Base-by-base conservation (phyloP, 2,329 filamentous ascomycete genomes). In the Trichoderma hamatum region DNA sequence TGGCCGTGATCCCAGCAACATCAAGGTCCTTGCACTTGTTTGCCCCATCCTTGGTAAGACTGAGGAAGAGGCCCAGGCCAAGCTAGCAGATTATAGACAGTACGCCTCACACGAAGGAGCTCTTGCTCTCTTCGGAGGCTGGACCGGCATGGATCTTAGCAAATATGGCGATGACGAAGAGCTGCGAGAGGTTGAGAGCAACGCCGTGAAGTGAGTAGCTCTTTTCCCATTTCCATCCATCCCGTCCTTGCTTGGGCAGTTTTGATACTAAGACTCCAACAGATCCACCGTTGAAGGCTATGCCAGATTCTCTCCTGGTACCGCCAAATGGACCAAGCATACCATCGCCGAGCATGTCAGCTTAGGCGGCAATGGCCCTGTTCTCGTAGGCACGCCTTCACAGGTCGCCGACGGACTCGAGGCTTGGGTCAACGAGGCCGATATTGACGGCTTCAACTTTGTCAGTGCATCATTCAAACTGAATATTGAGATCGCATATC, bases 371-470 rank as follows among this genome's bases (percentile, higher is more conserved):
- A 84, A 91, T 21, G 89, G 90, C 0, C 86, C 89, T 0, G 84
- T 88, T 0, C 77, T 89, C 3, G 87, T 92, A 0, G 90, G 91
- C 0, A 92, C 88, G 0, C 81, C 77, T 0, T 72, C 76, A 14
- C 73, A 70, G 11, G 73, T 80, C 0, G 77, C 78, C 0, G 77
- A 79, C 34, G 74, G 77, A 49, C 74, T 80, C 74, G 77, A 79
- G 69, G 71, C 75, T 19, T 80, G 78, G 78, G 70, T 80, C 4
- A 69, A 69, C 0, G 88, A 89, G 73, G 88, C 85, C 0, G 89
- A 89, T 72, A 83, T 91, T 1, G 89, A 91, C 74, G 89, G 88
- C 0, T 93, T 93, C 78, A 93, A 93, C 75, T 84, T 93, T 76
- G 89, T 89, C 76, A 80, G 86, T 78, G 21, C 24, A 19, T 9